Base-by-base conservation (phyloP, 176 grass and related monocot genomes). In the Cenchrus purpureus region DNA sequence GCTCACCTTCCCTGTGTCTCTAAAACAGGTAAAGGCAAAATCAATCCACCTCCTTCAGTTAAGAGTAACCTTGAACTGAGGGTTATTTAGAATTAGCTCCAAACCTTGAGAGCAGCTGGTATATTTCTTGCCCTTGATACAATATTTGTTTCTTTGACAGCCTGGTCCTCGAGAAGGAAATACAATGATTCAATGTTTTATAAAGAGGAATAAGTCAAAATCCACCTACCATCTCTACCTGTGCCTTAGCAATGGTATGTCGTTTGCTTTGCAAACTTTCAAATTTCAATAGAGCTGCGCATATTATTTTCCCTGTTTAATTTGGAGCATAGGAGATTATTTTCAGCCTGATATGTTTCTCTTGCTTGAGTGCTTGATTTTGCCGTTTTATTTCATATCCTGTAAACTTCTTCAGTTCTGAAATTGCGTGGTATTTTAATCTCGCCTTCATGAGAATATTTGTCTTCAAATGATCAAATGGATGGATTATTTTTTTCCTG, bases 161-260 rank as follows among this genome's bases (percentile, higher is more conserved):
- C 97, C 97, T 79, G 97, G 97, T 4, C 90, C 97, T 82, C 90
- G 97, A 70, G 97, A 99, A 51, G 92, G 87, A 74, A 82, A 31
- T 49, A 82, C 80, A 60, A 88, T 90, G 82, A 92, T 99, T 77
- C 94, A 92, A 79, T 99, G 97, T 84, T 97, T 92, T 71, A 99
- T 99, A 89, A 99, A 97, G 90, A 92, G 97, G 94, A 93, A 99
- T 46, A 94, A 83, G 84, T 99, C 97, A 84, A 99, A 94, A 86
- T 91, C 89, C 48, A 99, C 94, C 32, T 99, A 99, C 89, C 87
- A 91, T 83, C 92, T 99, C 25, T 99, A 97, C 68, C 78, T 99
- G 79, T 96, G 94, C 65, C 92, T 99, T 79, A 94, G 83, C 81
- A 88, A 82, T 65, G 88, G 97, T 99, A 92, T 56, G 86, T 80